Base-by-base conservation (phyloP, 495 filamentous ascomycete genomes). In the Talaromyces adpressus region DNA sequence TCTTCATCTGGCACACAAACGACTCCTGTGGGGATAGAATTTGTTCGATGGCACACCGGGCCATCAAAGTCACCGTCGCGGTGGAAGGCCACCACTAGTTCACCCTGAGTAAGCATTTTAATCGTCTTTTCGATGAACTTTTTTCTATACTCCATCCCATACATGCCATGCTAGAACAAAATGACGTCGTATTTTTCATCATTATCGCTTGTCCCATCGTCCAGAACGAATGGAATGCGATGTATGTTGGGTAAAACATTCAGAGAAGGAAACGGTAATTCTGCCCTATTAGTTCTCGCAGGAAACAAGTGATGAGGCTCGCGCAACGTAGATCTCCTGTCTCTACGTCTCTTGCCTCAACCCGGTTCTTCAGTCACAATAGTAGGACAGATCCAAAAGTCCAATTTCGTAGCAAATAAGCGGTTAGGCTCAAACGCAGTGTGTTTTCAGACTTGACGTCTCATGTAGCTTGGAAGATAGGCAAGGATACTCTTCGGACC, bases 91-190 rank as follows among this genome's bases (percentile, higher is more conserved):
- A 78, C 76, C 32, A 85, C 78, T 63, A 85, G 71, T 64, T 77
- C 80, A 51, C 69, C 74, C 66, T 79, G 67, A 69, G 71, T 71
- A 62, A 87, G 81, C 79, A 85, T 76, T 59, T 75, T 65, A 54
- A 87, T 73, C 51, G 82, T 79, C 34, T 61, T 67, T 69, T 81
- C 68, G 65, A 87, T 79, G 67, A 78, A 77, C 61, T 27, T 73
- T 52, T 61, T 66, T 69, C 82, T 81, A 34, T 77, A 76, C 9
- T 80, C 77, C 81, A 87, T 81, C 70, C 82, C 81, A 66, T 89
- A 85, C 80, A 87, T 82, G 73, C 84, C 85, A 72, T 87, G 85
- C 69, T 83, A 87, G 71, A 87, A 85, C 59, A 87, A 69, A 62
- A 89, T 71, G 65, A 86, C 62, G 69, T 89, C 79, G 70, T 76